Base-by-base conservation (phyloP, 192 early-diverging fungal species). In the Allomyces macrogynus region DNA sequence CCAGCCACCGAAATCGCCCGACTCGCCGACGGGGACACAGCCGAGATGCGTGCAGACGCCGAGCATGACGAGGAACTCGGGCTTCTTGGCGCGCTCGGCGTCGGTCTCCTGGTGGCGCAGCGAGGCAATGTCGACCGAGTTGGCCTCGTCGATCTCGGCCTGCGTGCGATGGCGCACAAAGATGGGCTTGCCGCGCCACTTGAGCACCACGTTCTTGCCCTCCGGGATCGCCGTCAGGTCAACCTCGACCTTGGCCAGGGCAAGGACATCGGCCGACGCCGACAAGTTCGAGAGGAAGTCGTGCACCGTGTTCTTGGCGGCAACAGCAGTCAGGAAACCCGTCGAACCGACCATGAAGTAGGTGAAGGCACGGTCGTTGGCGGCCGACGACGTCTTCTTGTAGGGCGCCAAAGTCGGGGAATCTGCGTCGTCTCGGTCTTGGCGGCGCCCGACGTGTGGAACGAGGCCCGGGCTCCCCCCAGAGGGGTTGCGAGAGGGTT, bases 181-280 rank as follows among this genome's bases (percentile, higher is more conserved):
- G 63, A 98, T 85, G 42, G 95, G 95, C 85, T 98, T 98, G 77
- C 95, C 95, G 70, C 93, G 87, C 95, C 95, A 98, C 86, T 97
- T 97, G 78, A 97, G 78, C 43, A 90, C 88, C 57, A 95, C 87
- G 65, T 95, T 95, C 81, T 91, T 95, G 69, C 95, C 95, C 68
- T 93, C 88, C 9, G 95, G 95, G 72, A 98, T 92, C 62, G 87
- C 77, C 67, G 77, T 78, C 73, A 95, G 77, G 63, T 93, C 89
- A 16, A 98, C 87, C 78, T 98, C 95, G 27, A 92, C 90, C 84
- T 93, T 98, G 76, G 93, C 92, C 80, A 98, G 76, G 43, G 95
- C 95, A 72, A 98, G 79, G 26, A 95, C 92, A 84, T 98, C 95
- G 43, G 92, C 92, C n/a, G 95, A 95, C 23, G 95, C 92, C 64